Percentiles rank a stretch among this genome's conserved stretches.
phyloP scores from a whole-genome alignment of 768 basidiomycete genomes.

The Russula griseocarnosa region DNA sequence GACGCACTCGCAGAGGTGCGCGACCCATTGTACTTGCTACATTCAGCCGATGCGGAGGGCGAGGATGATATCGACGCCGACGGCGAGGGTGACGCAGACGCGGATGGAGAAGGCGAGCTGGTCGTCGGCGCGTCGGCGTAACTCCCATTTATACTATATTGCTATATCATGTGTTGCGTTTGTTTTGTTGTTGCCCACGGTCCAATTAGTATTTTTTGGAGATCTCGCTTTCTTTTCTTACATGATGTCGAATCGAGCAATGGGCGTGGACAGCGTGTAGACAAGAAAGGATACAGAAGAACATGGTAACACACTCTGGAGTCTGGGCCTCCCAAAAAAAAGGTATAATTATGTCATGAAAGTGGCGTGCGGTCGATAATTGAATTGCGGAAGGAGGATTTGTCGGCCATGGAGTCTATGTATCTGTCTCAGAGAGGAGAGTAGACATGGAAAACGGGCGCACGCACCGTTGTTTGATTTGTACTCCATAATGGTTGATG shows the following conservation, averaged over 20 bases:
- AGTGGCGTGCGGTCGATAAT: slow-evolving; percentile 34
- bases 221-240: slow-evolving; percentile 4
- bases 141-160: neutral
- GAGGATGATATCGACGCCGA: slow-evolving; percentile 66
- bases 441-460: neutral
- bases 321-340: neutral
- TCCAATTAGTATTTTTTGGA: slow-evolving; percentile 1
- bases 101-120: slow-evolving; percentile 21
- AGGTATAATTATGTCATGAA: slow-evolving; percentile 31
- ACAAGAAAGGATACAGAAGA: slow-evolving; percentile 20
- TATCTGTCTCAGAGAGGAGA: slow-evolving; percentile 1
- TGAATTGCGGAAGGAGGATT: slow-evolving; percentile 65
- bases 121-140: neutral
- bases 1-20: slow-evolving; percentile 73
- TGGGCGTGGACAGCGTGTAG: slow-evolving; percentile 19
- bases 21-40: slow-evolving; percentile 58
- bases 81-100: slow-evolving; percentile 29
- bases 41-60: slow-evolving; percentile 42
- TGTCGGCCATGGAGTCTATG: slow-evolving; percentile 84
- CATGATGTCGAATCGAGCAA: slow-evolving; percentile 20
- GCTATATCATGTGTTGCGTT: slow-evolving; percentile 5
- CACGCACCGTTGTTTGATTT: slow-evolving; percentile 82
- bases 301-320: slow-evolving; percentile 6
- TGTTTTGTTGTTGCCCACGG: neutral
- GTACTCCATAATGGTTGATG: slow-evolving; percentile 85